Percentiles rank a stretch among this genome's conserved stretches.
Evolutionary conservation across 2,329 filamentous ascomycete species (phyloP).

Genomic region (Fusarium concolor): DNA sequence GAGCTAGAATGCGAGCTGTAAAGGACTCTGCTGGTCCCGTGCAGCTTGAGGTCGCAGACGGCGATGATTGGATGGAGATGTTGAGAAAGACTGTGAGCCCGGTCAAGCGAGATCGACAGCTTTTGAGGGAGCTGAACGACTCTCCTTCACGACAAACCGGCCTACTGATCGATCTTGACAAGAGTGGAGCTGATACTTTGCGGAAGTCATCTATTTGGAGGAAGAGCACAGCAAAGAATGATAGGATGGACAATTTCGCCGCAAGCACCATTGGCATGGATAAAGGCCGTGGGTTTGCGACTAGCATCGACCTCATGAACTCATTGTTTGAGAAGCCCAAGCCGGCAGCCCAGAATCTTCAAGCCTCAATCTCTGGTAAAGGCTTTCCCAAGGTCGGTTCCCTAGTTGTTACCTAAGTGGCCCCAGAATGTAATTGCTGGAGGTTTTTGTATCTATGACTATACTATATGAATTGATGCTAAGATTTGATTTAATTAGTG

Average conservation of each 20-base stretch:
- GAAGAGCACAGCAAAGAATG: slow-evolving; percentile 47
- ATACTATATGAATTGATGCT: slow-evolving; percentile 54
- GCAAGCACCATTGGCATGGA: slow-evolving; percentile 50
- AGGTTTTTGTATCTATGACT: slow-evolving; percentile 51
- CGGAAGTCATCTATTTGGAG: slow-evolving; percentile 53
- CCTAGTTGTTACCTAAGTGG: slow-evolving; percentile 53
- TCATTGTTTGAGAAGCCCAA: slow-evolving; percentile 84
- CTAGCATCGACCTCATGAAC: slow-evolving; percentile 96
- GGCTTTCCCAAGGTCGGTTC: slow-evolving; percentile 91
- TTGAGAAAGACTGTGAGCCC: slow-evolving; percentile 94
- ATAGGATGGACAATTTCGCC: slow-evolving; percentile 46
- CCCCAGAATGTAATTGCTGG: slow-evolving; percentile 41
- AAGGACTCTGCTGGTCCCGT: slow-evolving; percentile 70
- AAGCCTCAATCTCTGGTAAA: slow-evolving; percentile 64
- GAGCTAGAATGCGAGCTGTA: slow-evolving; percentile 72
- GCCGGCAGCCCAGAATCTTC: slow-evolving; percentile 65
- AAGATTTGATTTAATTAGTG: slow-evolving; percentile 72
- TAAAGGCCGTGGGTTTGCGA: slow-evolving; percentile 78
- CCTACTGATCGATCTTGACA: slow-evolving; percentile 45
- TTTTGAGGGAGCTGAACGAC: slow-evolving; percentile 72
- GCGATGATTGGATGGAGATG: slow-evolving; percentile 93
- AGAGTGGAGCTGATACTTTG: slow-evolving; percentile 63
- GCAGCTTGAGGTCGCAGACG: slow-evolving; percentile 71
- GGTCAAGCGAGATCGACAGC: slow-evolving; percentile 87
- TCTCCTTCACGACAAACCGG: slow-evolving; percentile 54